A percentile compares a stretch with the other conserved stretches of the same genome.
These are phyloP conservation scores for Penicillium sclerotigenum DNA, from an alignment of 2,329 filamentous ascomycete genomes.

Conservation along the genomic window DNA sequence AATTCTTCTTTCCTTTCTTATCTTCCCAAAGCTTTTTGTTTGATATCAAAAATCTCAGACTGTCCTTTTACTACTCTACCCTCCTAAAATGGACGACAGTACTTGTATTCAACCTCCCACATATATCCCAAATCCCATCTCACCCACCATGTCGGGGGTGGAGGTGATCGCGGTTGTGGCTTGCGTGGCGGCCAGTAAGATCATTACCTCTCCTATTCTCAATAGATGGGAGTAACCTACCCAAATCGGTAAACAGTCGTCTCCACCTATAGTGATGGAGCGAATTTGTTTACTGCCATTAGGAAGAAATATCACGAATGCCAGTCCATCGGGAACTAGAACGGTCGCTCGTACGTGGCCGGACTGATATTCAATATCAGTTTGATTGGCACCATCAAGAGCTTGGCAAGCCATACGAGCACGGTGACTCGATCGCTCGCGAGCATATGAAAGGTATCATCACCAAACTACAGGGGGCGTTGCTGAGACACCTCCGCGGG, in stretches of 20 bases:
- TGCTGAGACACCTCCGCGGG: conserved; percentile 34
- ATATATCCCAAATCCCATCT: not conserved
- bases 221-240: not conserved
- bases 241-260: conserved; percentile 21
- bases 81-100: no score
- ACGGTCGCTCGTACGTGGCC: conserved; percentile 36
- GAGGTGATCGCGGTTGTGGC: conserved; percentile 24
- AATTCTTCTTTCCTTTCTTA: not conserved
- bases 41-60: not conserved
- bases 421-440: conserved; percentile 37
- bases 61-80: no score
- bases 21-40: not conserved
- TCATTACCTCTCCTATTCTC: not conserved
- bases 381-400: conserved; percentile 35
- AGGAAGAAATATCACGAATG: conserved; percentile 24
- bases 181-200: conserved; percentile 25
- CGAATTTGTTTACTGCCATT: conserved; percentile 30
- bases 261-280: conserved; percentile 33
- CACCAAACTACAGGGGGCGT: conserved; percentile 35
- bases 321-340: conserved; percentile 30
- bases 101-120: not conserved
- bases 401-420: conserved; percentile 35
- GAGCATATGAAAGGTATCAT: conserved; percentile 42
- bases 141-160: conserved; percentile 17
- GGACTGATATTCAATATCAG: conserved; percentile 34